Percentiles rank a stretch among this genome's conserved stretches.
Evolutionary conservation across 176 grass and related monocot species (phyloP).

Genomic region (Chloris gayana): DNA sequence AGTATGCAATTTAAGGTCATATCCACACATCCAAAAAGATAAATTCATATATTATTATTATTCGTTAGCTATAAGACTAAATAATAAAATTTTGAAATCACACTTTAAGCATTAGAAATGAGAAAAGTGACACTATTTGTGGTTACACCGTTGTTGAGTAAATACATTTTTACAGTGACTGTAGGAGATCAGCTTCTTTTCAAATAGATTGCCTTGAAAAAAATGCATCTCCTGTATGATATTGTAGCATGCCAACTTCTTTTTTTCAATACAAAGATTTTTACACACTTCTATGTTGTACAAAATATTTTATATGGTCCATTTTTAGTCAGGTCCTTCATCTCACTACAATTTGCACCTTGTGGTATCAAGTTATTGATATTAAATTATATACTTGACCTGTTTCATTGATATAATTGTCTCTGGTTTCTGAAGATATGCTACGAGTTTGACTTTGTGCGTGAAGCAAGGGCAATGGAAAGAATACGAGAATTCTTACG

Average conservation of each 20-base stretch:
- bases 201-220: background rate
- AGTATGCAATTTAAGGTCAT: background rate
- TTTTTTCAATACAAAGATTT: background rate
- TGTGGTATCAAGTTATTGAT: constrained; percentile 14
- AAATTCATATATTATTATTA: background rate
- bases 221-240: background rate
- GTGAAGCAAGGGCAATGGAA: constrained; percentile 92
- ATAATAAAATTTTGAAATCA: too few relatives aligned
- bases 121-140: constrained; percentile 12
- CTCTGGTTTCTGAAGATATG: constrained; percentile 64
- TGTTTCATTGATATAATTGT: constrained; percentile 22
- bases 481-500: constrained; percentile 64
- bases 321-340: constrained; percentile 16
- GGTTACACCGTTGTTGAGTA: background rate
- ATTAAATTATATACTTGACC: background rate
- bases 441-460: constrained; percentile 99
- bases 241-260: background rate
- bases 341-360: constrained; percentile 5
- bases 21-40: background rate
- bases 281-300: background rate
- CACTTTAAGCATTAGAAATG: constrained; percentile 18
- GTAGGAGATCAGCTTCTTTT: background rate
- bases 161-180: background rate
- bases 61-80: background rate
- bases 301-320: background rate